Conservation (phyloP, 805 yeast species). For the Wickerhamomyces queroliae region DNA sequence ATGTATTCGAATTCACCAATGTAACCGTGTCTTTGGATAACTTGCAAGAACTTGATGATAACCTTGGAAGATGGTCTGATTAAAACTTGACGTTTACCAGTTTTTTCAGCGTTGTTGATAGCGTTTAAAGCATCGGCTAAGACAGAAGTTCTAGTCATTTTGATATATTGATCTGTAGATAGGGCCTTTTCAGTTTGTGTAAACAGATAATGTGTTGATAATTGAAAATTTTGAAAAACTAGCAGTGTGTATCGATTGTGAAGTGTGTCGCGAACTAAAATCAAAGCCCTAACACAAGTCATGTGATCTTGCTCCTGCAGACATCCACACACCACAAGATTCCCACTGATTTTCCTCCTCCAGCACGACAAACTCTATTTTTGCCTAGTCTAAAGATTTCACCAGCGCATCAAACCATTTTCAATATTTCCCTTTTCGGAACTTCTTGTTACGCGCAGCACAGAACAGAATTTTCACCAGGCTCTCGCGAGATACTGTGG, state of each 20-base stretch:
- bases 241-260: not conserved
- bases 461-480: not conserved
- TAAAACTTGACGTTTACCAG: conserved; percentile 98
- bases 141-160: conserved; percentile 97
- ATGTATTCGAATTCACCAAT: conserved; percentile 98
- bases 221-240: not conserved
- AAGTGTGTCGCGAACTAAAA: not conserved
- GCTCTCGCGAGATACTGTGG: not conserved
- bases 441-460: not conserved
- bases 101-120: conserved; percentile 98
- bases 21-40: conserved; percentile 98
- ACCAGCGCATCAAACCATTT: not conserved
- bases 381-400: not conserved
- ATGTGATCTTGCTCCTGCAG: not conserved
- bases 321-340: not conserved
- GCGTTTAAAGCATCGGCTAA: conserved; percentile 98
- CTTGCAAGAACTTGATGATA: conserved; percentile 92
- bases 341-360: no score
- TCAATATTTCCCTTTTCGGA: not conserved
- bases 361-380: no score
- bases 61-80: conserved; percentile 99
- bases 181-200: not conserved
- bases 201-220: not conserved
- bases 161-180: conserved; percentile 12
- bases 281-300: not conserved